Evolutionary conservation across 2,329 filamentous ascomycete species (phyloP).

Genomic region (Colletotrichum kahawae): DNA sequence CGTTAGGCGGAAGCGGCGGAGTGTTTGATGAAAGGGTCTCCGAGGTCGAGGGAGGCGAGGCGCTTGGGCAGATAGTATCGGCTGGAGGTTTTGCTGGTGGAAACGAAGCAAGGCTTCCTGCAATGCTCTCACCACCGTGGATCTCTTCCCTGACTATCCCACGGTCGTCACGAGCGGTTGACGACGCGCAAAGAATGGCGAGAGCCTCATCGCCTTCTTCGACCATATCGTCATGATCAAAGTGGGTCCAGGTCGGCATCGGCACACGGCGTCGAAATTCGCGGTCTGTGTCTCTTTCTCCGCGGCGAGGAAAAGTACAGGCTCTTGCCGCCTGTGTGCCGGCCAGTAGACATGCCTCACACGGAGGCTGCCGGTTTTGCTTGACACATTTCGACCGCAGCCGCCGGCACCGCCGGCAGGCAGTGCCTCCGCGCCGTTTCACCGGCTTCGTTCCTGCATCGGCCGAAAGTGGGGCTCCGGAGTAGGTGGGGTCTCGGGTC

Average conservation of each 20-base stretch:
- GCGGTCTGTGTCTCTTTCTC: neutral
- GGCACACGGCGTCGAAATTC: neutral
- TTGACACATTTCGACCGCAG: conserved; percentile 25
- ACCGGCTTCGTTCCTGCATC: neutral
- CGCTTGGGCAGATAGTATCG: neutral
- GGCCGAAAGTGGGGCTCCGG: neutral
- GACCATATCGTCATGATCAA: neutral
- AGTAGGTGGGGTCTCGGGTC: neutral
- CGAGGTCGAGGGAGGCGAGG: neutral
- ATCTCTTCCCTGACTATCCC: neutral
- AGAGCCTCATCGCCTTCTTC: neutral
- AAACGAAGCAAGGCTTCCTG: neutral
- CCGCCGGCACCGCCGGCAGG: conserved; percentile 30
- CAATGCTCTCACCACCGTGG: neutral
- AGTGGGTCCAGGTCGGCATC: neutral
- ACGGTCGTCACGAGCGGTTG: neutral
- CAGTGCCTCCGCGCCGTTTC: conserved; percentile 24
- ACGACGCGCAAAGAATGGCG: neutral
- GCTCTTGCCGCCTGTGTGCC: neutral
- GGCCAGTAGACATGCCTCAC: neutral
- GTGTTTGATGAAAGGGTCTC: rapidly evolving
- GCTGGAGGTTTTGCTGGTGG: neutral
- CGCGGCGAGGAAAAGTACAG: neutral
- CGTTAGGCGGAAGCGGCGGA: rapidly evolving
- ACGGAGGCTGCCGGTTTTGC: neutral